phyloP scores from a whole-genome alignment of 2,329 filamentous ascomycete species.

The Volutella citrinella region DNA sequence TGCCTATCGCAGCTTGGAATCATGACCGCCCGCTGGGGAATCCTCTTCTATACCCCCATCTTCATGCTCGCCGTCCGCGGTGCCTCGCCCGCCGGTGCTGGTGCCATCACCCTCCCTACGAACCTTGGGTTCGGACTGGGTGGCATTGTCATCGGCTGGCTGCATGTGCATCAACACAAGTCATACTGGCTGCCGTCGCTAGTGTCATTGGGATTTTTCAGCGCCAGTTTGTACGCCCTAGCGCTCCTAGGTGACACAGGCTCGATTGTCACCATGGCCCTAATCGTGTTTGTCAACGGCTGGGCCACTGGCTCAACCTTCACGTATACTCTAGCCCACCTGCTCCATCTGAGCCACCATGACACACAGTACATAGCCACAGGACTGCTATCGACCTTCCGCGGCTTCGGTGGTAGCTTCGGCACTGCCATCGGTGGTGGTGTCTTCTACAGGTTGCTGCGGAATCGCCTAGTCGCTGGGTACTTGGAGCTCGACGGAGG shows the following conservation, averaged over 20 bases:
- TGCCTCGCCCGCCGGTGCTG: constrained; percentile 67
- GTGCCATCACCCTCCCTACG: constrained; percentile 75
- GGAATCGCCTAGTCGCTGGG: constrained; percentile 50
- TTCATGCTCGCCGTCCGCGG: constrained; percentile 75
- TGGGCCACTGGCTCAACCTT: constrained; percentile 68
- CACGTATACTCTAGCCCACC: constrained; percentile 79
- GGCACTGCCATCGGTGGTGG: constrained; percentile 78
- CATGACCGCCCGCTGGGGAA: constrained; percentile 77
- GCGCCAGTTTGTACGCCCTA: constrained; percentile 54
- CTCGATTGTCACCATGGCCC: constrained; percentile 52
- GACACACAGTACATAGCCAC: constrained; percentile 72
- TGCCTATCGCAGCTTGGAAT: constrained; percentile 72
- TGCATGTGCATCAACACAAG: constrained; percentile 71
- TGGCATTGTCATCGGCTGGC: constrained; percentile 67
- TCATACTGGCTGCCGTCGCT: constrained; percentile 69
- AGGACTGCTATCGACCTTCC: constrained; percentile 73
- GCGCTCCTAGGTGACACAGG: constrained; percentile 51
- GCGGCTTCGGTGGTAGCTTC: constrained; percentile 78
- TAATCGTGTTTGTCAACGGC: constrained; percentile 66
- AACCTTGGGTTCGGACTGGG: constrained; percentile 76
- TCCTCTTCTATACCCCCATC: constrained; percentile 78
- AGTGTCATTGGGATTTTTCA: constrained; percentile 60
- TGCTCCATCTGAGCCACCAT: constrained; percentile 67
- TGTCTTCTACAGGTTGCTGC: constrained; percentile 64
- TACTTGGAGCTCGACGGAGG: constrained; percentile 50